Evolutionary conservation across 2,329 filamentous ascomycete genomes (phyloP).

Genomic region (Huntiella bhutanensis): DNA sequence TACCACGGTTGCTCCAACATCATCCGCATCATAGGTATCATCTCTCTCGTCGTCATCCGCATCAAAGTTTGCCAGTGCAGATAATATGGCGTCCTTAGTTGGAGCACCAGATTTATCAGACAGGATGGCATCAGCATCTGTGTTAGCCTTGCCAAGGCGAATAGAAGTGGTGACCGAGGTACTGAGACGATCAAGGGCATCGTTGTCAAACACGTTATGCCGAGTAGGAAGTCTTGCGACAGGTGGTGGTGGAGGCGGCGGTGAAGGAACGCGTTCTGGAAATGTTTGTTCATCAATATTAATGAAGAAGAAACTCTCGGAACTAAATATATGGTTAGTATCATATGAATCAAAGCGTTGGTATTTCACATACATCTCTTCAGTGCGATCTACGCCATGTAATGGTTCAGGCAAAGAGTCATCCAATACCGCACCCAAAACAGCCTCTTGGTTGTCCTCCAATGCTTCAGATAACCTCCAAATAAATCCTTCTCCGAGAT

Average conservation of each 20-base stretch:
- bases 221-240: slow-evolving; percentile 29
- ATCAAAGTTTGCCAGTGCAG: slow-evolving; percentile 76
- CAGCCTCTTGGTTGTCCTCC: slow-evolving; percentile 54
- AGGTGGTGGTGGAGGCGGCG: slow-evolving; percentile 20
- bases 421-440: slow-evolving; percentile 66
- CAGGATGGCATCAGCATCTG: slow-evolving; percentile 55
- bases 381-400: not conserved
- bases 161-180: slow-evolving; percentile 43
- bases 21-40: slow-evolving; percentile 84
- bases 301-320: slow-evolving; percentile 4
- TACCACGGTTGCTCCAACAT: slow-evolving; percentile 80
- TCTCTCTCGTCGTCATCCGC: slow-evolving; percentile 91
- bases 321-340: not conserved
- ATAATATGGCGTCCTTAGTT: slow-evolving; percentile 71
- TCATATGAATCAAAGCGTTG: not conserved
- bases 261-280: slow-evolving; percentile 23
- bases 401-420: slow-evolving; percentile 41
- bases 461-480: slow-evolving; percentile 65
- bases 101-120: slow-evolving; percentile 44
- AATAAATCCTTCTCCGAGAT: slow-evolving; percentile 68
- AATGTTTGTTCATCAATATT: not conserved
- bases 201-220: slow-evolving; percentile 61
- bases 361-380: not conserved
- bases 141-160: slow-evolving; percentile 55
- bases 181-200: slow-evolving; percentile 56